Percentiles rank a stretch among this genome's conserved stretches.
phyloP scores from a whole-genome alignment of 1,284 basidiomycete genomes.

The Apiotrichum veenhuisii region DNA sequence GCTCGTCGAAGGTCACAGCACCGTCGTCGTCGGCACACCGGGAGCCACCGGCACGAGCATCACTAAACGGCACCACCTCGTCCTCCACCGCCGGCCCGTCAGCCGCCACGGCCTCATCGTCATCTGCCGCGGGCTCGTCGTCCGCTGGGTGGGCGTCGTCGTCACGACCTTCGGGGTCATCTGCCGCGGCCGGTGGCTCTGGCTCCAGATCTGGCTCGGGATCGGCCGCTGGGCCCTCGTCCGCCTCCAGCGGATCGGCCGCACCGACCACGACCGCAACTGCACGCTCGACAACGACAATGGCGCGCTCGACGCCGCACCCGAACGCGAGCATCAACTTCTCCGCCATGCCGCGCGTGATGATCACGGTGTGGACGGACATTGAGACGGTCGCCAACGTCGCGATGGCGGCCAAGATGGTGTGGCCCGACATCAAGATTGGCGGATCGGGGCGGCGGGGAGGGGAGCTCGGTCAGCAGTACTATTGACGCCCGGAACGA shows the following conservation, averaged over 20 bases:
- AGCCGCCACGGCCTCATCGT: no score
- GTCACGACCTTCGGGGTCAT: no score
- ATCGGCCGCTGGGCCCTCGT: no score
- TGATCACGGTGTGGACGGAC: constrained; percentile 1
- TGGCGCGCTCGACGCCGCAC: not conserved
- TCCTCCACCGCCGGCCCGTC: not conserved
- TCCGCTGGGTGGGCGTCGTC: no score
- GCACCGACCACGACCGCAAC: not conserved
- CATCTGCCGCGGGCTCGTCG: not conserved
- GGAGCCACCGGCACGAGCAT: no score
- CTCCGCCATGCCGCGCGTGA: not conserved
- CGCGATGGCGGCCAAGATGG: constrained; percentile 1
- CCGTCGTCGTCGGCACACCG: no score
- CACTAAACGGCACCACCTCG: not conserved
- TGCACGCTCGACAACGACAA: not conserved
- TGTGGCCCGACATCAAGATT: constrained; percentile 1
- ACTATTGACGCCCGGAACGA: no score
- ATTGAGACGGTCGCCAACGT: constrained; percentile 2
- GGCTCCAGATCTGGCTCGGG: no score
- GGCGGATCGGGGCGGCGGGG: no score
- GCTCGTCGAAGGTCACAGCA: no score
- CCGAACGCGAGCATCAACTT: not conserved
- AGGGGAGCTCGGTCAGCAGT: no score
- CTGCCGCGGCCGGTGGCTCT: no score
- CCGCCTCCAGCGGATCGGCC: not conserved